Base-by-base conservation (phyloP, 2,329 filamentous ascomycete species). In the Xylariales sp. region DNA sequence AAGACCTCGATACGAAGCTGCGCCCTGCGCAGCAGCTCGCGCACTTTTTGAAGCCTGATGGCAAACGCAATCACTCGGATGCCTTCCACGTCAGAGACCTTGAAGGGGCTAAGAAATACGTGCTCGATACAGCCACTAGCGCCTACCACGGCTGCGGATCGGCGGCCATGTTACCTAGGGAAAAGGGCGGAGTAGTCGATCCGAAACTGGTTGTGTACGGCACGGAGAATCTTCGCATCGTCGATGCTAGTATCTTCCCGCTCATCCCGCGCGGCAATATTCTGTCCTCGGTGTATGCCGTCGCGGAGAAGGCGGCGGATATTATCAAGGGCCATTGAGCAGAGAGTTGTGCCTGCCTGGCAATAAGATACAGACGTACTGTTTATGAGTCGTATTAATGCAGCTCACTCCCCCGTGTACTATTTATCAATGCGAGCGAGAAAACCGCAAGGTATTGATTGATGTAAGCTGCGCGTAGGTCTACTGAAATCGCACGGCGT, bases 121-220 rank as follows among this genome's bases (percentile, higher is more conserved):
- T 70, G 3, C 58, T 70, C 30, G 68, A 71, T 50, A 74, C 68
- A 10, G 72, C 63, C 9, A 64, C 60, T 4, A 63, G 54, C 1
- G 64, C 61, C 5, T 83, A 80, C 54, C 82, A 84, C 67, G 74
- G 77, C 1, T 77, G 75, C n/a, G 80, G 82, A 9, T 79, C 81
- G 5, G 74, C 77, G 14, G 78, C 82, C 1, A 84, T 84, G 82
- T 71, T 83, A 69, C 80, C 81, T 1, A 70, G 75, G 18, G 78
- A 78, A 5, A 70, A 18, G 10, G 68, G 65, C 8, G 55, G 64
- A 5, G 64, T 67, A 7, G 64, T 69, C 5, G 64, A 52, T 49
- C 12, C 59, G 12, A n/a, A 54, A 5, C 50, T 69, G 4, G 5
- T 8, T 9, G 64, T 69, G 3, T 69, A 69, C 12, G 60, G 64